Evolutionary conservation across 768 basidiomycete genomes (phyloP), one percentile per base, ranked within the genome.

Genomic region (Jaapia argillacea): DNA sequence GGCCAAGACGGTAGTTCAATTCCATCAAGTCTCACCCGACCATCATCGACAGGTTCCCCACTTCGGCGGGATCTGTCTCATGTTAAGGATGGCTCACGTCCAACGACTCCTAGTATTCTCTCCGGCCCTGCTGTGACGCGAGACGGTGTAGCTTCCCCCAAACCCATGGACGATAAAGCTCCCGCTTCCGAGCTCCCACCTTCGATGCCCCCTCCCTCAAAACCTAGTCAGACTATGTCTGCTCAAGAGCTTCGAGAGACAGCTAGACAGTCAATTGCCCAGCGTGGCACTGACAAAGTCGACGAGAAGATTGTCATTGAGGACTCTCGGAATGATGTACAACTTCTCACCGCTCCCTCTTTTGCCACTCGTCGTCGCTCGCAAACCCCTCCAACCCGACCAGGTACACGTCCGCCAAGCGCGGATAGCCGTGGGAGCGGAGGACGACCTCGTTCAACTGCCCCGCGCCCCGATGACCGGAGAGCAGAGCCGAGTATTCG

Each of bases 211-310:
- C 87, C 88, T 3, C 87, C 87, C 14, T 69, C 66, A 21, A 77
- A 70, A 39, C 87, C 87, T 2, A 89, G 86, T 52, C 84, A 87
- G 53, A 87, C 85, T 0, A 62, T 67, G 4, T 83, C 81, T 6
- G 85, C 85, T 1, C 83, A 87, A 51, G 86, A 86, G 52, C 69
- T 88, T 13, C 73, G 87, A 40, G 84, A 85, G 56, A 86, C 82
- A 2, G 86, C 85, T 4, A 83, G 81, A 53, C 80, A 83, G 54
- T 70, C 75, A 13, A 72, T 79, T 35, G 58, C 57, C 26, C 68
- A 66, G 27, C 41, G 47, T 21, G 36, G 51, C 48, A 36, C 57
- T 35, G 77, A 53, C 51, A 67, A 55, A 46, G 48, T 52, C 18
- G 74, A 74, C 24, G 70, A 71, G 39, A 68, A 62, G 27, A 53